Percentiles rank a stretch among this genome's conserved stretches.
Evolutionary conservation across 73 alveolate genomes (phyloP).

Genomic region (Urostyla sp.): DNA sequence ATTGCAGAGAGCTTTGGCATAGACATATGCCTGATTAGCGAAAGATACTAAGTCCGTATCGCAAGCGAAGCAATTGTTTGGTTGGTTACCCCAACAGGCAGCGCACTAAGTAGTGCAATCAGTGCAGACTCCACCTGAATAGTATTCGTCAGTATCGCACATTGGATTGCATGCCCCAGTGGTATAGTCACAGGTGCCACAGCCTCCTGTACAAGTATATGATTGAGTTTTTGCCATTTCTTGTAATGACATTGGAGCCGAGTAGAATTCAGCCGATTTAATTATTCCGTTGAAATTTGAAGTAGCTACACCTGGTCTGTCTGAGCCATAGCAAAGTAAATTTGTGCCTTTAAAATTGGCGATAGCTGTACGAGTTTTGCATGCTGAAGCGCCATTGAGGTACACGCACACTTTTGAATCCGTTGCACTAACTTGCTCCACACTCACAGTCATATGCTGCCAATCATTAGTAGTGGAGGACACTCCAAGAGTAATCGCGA

Average conservation of each 20-base stretch:
- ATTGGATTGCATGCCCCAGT: neutral
- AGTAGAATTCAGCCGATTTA: constrained; percentile 19
- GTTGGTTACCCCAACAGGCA: no score
- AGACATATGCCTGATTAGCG: constrained; percentile 8
- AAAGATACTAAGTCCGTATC: constrained; percentile 7
- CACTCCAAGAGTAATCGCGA: neutral
- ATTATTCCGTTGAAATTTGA: constrained; percentile 37
- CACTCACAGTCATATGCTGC: no score
- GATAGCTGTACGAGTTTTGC: neutral
- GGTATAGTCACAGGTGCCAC: neutral
- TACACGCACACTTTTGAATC: neutral
- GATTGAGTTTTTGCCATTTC: constrained; percentile 1
- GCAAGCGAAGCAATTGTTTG: neutral
- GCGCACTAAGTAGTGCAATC: neutral
- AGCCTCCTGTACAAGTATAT: neutral
- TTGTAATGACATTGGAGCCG: neutral
- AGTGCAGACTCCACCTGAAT: neutral
- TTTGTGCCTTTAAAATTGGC: neutral
- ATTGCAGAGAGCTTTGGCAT: neutral
- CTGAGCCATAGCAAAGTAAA: neutral
- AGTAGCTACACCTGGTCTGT: neutral
- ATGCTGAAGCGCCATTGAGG: neutral
- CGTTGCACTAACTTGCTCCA: no score
- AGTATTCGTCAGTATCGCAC: neutral
- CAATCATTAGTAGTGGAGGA: neutral